Base-by-base conservation (phyloP, 2,329 filamentous ascomycete genomes). In the Pseudogymnoascus sp. region DNA sequence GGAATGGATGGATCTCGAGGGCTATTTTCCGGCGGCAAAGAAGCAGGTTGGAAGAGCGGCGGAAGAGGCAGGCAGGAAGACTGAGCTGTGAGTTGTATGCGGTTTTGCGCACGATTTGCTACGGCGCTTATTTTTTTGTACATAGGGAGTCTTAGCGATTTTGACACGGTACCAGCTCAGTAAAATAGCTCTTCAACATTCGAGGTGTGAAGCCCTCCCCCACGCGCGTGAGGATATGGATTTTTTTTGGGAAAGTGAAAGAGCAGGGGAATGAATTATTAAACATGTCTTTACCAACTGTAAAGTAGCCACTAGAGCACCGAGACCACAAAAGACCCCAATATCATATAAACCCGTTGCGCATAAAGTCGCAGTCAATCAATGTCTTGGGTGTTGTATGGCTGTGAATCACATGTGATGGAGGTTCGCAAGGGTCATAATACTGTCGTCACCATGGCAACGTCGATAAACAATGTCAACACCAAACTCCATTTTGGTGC, bases 1-100 rank as follows among this genome's bases (percentile, higher is more conserved):
- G 0, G 93, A 97, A 76, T 97, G 93, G 92, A 85, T 97, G 84
- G 93, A 96, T 68, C 76, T 97, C 65, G 73, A 74, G 49, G 72
- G 72, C 2, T 66, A 69, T 63, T 71, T 75, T 12, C 68, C 70
- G 14, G 25, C 61, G 16, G 12, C 56, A 4, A 59, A 43, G 12
- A 5, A n/a, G 46, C 31, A 31, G 46, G 25, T 25, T 18, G n/a
- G n/a, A 34, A 56, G 49, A 6, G n/a, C 49, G 28, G 46, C n/a
- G 25, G 9, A 34, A 56, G 28, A 56, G 2, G 49, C n/a, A 12
- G 49, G 25, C 25, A 56, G 49, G 49, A 56, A 56, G 49, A 34
- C 49, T 34, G 49, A 56, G 49, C 49, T 56, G 49, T 56, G 49
- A 56, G 49, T 56, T 56, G 49, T 28, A 56, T 34, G 28, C n/a